These are phyloP conservation scores for Pythium periplocum DNA, from an alignment of 352 stramenopile species.

Conservation along the genomic window DNA sequence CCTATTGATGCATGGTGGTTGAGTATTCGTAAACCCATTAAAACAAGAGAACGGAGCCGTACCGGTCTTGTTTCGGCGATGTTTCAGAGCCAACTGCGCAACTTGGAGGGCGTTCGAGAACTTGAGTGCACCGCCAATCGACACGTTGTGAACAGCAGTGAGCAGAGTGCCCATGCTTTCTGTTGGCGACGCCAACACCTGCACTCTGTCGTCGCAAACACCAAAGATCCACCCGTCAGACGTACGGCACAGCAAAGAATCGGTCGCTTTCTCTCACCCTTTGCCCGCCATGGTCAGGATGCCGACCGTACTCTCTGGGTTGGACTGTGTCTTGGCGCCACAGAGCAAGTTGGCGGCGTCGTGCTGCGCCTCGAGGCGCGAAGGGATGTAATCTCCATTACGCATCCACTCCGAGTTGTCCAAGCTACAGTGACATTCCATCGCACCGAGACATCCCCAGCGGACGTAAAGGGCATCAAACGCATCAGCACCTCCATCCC, in stretches of 20 bases:
- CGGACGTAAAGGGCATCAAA: neutral
- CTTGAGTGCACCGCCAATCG: constrained; percentile 88
- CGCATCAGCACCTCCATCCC: neutral
- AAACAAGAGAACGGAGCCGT: constrained; percentile 5
- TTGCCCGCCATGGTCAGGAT: constrained; percentile 94
- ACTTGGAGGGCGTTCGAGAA: constrained; percentile 96
- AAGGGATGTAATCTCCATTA: constrained; percentile 99
- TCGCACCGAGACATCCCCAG: neutral
- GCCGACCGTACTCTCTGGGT: constrained; percentile 98
- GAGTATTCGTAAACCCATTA: too few relatives aligned
- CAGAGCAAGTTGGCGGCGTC: constrained; percentile 98
- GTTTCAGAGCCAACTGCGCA: constrained; percentile 96
- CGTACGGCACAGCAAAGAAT: neutral
- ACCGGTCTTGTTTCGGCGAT: constrained; percentile 98
- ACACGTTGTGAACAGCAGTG: constrained; percentile 89
- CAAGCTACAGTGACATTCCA: constrained; percentile 38
- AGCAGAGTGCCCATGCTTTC: constrained; percentile 98
- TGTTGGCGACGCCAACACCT: constrained; percentile 95
- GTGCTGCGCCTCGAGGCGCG: constrained; percentile 96
- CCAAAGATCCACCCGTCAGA: constrained; percentile 4
- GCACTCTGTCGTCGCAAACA: constrained; percentile 45
- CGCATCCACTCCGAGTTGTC: constrained; percentile 99
- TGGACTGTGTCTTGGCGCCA: constrained; percentile 95
- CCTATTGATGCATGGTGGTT: constrained; percentile 17
- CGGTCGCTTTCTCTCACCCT: constrained; percentile 29